A percentile compares a stretch with the other conserved stretches of the same genome.
phyloP scores from a whole-genome alignment of 345 rosid genomes.

The Rhizophora apiculata region DNA sequence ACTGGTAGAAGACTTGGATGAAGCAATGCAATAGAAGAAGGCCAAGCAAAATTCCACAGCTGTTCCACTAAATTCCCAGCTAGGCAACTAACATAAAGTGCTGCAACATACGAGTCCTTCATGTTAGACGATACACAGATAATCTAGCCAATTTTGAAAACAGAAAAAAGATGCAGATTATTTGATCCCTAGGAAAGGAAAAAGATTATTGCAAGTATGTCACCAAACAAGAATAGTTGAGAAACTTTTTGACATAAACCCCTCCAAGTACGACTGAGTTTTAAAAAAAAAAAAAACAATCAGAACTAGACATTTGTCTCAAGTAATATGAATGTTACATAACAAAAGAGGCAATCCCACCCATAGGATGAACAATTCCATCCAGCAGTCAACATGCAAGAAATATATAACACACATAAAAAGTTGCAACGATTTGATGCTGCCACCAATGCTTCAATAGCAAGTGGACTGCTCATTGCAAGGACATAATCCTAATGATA shows the following conservation, averaged over 20 bases:
- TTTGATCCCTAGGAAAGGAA: background rate
- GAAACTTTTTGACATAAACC: background rate
- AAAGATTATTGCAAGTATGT: background rate
- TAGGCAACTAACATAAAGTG: slow-evolving; percentile 68
- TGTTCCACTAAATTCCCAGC: slow-evolving; percentile 89
- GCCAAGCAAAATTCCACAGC: slow-evolving; percentile 96
- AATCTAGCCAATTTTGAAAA: background rate
- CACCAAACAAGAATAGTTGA: background rate
- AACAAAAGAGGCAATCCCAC: background rate
- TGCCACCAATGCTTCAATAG: too few species aligned
- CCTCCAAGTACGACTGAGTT: background rate
- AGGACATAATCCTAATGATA: background rate
- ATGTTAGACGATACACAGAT: slow-evolving; percentile 11
- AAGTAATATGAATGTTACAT: background rate
- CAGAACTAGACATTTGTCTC: background rate
- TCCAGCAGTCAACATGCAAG: too few species aligned
- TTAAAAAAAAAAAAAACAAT: background rate
- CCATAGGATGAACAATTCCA: background rate
- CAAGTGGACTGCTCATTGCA: too few species aligned
- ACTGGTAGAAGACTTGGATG: slow-evolving; percentile 95
- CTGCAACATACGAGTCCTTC: slow-evolving; percentile 31
- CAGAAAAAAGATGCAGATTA: background rate
- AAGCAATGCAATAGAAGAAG: slow-evolving; percentile 87
- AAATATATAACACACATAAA: too few species aligned
- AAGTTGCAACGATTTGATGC: too few species aligned